Percentiles rank a stretch among this genome's conserved stretches.
Conservation (phyloP, 495 filamentous ascomycete species). For the Trichoderma asperelloides region DNA sequence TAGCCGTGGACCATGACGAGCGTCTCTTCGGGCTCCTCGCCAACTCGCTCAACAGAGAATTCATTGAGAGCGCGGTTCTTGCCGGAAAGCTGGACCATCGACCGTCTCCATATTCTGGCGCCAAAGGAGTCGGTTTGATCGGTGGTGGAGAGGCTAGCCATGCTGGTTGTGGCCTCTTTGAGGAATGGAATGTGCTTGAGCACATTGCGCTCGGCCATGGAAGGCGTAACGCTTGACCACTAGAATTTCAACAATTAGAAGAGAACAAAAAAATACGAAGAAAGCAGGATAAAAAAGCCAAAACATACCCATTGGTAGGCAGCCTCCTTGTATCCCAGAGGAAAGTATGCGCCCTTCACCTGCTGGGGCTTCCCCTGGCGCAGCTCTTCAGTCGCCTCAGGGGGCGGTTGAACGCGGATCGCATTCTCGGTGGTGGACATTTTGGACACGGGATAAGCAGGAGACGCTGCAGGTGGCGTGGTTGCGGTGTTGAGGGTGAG, state of each 20-base stretch:
- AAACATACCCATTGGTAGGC: constrained; percentile 80
- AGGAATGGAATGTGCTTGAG: constrained; percentile 82
- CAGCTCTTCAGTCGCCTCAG: not conserved
- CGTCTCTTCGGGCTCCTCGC: constrained; percentile 67
- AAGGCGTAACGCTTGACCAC: constrained; percentile 78
- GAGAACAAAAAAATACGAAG: not conserved
- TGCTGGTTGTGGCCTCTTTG: constrained; percentile 54
- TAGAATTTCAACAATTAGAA: constrained; percentile 20
- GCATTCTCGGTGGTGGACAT: constrained; percentile 13
- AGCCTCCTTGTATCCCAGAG: constrained; percentile 83
- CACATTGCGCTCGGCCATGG: constrained; percentile 82
- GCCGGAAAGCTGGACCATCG: constrained; percentile 74
- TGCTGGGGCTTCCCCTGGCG: not conserved
- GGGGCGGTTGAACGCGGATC: constrained; percentile 12
- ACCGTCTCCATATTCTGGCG: constrained; percentile 72
- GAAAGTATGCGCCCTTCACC: constrained; percentile 47
- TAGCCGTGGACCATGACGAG: constrained; percentile 98
- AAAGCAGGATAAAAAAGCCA: not conserved
- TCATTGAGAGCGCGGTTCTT: constrained; percentile 87
- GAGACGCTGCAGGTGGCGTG: constrained; percentile 12
- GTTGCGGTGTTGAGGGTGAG: constrained; percentile 14
- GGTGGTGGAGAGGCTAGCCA: constrained; percentile 37
- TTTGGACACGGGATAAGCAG: constrained; percentile 12
- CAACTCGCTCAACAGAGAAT: constrained; percentile 77
- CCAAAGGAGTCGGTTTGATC: constrained; percentile 68